Evolutionary conservation across 148 eudicot species (phyloP), one percentile per base, ranked within the genome.

Genomic region (Arctostaphylos glauca): DNA sequence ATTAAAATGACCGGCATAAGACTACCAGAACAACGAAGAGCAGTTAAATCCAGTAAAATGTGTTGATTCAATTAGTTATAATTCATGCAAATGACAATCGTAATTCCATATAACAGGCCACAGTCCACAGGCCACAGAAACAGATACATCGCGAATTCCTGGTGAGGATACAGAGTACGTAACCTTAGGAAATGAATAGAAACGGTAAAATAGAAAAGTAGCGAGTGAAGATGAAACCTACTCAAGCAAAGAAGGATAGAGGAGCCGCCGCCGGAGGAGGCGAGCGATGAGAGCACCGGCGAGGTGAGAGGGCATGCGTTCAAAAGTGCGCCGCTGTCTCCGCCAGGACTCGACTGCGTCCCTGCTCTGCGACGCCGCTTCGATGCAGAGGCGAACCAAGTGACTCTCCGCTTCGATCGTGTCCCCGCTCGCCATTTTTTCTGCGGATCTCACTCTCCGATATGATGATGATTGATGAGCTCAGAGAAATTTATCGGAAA

Each of bases 231-330:
- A 64, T 15, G 18, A 21, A 41, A 80, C 85, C 2, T 84, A 97
- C 97, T 94, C 97, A 84, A 93, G 98, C 50, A 97, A 85, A 46
- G 97, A 92, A 77, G 96, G 99, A 79, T 55, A 77, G 77, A 97
- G 93, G 55, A 94, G 95, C 64, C 92, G 94, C 79, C 94, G 95
- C 38, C 48, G 90, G 25, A 91, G 86, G 74, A 97, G 96, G 58
- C 90, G 93, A 85, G 80, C 94, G 56, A 94, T 80, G 70, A 97
- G 94, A 83, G 92, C 87, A 64, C 87, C 87, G 71, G 96, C 93
- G 76, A 94, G 89, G 0, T 85, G 95, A 83, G 92, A 83, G 18
- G 98, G 99, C 49, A 97, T 71, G 16, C 92, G 90, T 18, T 31
- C 38, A 31, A 96, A 89, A 71, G 91, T 84, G 74, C 98, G 95